Evolutionary conservation across 106 monocot species (phyloP), one percentile per base, ranked within the genome.

Genomic region (Allium fistulosum): DNA sequence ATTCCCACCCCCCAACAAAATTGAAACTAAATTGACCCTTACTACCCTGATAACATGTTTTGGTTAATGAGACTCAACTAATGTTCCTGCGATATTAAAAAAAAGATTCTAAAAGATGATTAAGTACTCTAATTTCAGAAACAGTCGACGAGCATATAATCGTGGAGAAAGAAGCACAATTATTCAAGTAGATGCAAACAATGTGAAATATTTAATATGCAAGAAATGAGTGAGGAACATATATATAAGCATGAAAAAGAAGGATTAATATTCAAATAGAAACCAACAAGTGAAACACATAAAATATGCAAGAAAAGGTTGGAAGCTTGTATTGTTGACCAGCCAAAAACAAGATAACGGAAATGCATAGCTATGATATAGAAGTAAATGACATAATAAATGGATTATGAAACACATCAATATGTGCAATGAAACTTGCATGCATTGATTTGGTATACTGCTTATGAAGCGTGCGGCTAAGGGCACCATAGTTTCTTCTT

Each of bases 341-440:
- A 37, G 37, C 37, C 37, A 37, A 37, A 37, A 5, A 37, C 4
- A 37, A 37, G 37, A 37, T 4, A 37, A 37, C 1, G 37, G 1
- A 37, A 37, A 37, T 37, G 37, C 37, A 37, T 37, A 37, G 37
- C 37, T 37, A 37, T 37, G 2, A 28, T 17, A 17, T 65, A n/a
- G 65, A 65, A 65, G 2, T 26, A 49, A 62, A 49, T 65, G 27
- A 17, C 49, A 65, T 37, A 65, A 65, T 17, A 48, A 48, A 65
- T 37, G 14, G 48, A 16, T 47, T 48, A 27, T 1, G 7, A 37
- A 37, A 37, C 37, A 37, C 37, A 37, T 37, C 37, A 37, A 0
- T 37, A 37, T 37, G 37, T 37, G 5, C 37, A 37, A 37, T 37
- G 37, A 37, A 37, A 37, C 37, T 37, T 37, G 37, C 2, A 37